phyloP scores from a whole-genome alignment of 176 grass and related monocot genomes.

The Canna indica region DNA sequence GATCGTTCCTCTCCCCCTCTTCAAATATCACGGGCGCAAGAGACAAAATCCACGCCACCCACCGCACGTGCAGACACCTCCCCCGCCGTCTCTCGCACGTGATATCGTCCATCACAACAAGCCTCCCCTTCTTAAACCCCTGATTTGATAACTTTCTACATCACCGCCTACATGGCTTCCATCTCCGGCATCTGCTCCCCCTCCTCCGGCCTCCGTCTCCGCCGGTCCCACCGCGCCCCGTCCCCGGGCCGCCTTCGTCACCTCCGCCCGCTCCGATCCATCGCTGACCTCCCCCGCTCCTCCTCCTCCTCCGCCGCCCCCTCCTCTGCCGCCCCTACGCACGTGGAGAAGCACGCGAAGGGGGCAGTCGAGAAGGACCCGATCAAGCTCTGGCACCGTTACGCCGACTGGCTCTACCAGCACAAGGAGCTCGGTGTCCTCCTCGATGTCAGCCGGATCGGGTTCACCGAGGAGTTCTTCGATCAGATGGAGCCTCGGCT shows the following conservation, averaged over 20 bases:
- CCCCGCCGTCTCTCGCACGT: background rate
- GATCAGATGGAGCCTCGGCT: constrained; percentile 60
- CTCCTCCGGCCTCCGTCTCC: constrained; percentile 25
- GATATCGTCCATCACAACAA: background rate
- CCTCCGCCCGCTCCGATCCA: constrained; percentile 58
- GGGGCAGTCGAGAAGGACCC: constrained; percentile 72
- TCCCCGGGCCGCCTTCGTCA: constrained; percentile 15
- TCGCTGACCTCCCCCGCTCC: constrained; percentile 59
- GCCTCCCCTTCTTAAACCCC: no score
- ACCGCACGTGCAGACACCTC: background rate
- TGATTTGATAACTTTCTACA: no score
- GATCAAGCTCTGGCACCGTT: constrained; percentile 71
- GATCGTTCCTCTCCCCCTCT: no score
- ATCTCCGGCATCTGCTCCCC: constrained; percentile 43
- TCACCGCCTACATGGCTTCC: constrained; percentile 22
- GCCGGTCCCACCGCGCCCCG: constrained; percentile 1
- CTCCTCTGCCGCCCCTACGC: constrained; percentile 8
- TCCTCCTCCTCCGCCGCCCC: constrained; percentile 19
- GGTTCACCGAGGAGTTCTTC: constrained; percentile 82
- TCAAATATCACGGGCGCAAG: background rate
- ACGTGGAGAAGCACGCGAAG: constrained; percentile 17
- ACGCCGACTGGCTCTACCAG: constrained; percentile 94
- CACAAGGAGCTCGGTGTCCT: constrained; percentile 95
- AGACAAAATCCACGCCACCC: background rate
- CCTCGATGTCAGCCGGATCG: constrained; percentile 93